phyloP scores from a whole-genome alignment of 306 rosid species.

The Astragalus membranaceus region DNA sequence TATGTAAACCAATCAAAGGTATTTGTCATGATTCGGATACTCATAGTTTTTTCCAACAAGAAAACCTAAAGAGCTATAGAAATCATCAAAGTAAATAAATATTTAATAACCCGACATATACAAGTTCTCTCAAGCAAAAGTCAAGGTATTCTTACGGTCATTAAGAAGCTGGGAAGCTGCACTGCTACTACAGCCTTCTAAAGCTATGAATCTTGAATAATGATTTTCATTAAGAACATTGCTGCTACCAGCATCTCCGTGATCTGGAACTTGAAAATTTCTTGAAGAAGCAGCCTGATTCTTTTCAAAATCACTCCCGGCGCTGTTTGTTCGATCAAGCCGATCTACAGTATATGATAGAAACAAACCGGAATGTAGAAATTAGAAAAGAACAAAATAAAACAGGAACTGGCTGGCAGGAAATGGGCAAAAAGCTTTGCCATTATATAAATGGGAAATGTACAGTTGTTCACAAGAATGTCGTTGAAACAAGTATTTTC shows the following conservation, averaged over 20 bases:
- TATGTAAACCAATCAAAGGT: background rate
- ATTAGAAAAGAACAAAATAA: constrained; percentile 9
- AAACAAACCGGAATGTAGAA: constrained; percentile 4
- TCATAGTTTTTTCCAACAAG: background rate
- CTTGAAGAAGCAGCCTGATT: constrained; percentile 45
- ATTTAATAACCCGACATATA: constrained; percentile 1
- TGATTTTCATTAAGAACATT: constrained; percentile 43
- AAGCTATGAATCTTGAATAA: constrained; percentile 34
- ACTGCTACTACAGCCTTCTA: constrained; percentile 58
- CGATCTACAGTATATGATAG: constrained; percentile 40
- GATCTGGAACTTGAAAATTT: constrained; percentile 37
- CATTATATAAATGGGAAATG: constrained; percentile 2
- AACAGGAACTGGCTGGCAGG: background rate
- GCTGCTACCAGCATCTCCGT: constrained; percentile 43
- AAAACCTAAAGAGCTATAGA: too few species aligned
- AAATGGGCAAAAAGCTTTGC: background rate
- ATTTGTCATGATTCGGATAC: background rate
- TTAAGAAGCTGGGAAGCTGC: constrained; percentile 53
- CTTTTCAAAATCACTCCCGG: constrained; percentile 57
- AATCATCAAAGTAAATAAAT: too few species aligned
- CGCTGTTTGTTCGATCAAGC: constrained; percentile 48
- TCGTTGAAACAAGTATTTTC: background rate
- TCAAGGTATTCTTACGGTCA: constrained; percentile 43
- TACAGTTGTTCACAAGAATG: background rate
- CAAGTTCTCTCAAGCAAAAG: constrained; percentile 2